Evolutionary conservation across 2,329 filamentous ascomycete genomes (phyloP).

Genomic region (Botryosphaeria dothidea): DNA sequence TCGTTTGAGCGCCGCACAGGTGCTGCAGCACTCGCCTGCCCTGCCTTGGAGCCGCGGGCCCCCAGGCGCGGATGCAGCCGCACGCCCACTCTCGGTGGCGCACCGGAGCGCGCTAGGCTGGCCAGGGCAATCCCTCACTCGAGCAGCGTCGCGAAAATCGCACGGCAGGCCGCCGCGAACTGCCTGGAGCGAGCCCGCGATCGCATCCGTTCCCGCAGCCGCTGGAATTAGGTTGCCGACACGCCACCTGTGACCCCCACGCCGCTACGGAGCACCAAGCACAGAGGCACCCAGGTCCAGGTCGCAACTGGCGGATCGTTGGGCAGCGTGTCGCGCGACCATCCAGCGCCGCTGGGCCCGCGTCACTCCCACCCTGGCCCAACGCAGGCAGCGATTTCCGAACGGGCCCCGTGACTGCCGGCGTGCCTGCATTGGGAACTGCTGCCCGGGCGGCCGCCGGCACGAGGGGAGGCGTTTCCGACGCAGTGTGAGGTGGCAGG

Average conservation of each 20-base stretch:
- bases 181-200: neutral
- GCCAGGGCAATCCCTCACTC: neutral
- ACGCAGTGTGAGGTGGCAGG: slow-evolving; percentile 13
- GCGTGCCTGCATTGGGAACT: slow-evolving; percentile 5
- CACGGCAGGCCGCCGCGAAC: slow-evolving; percentile 3
- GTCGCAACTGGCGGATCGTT: neutral
- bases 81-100: neutral
- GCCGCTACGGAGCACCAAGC: neutral
- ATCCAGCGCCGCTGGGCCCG: neutral
- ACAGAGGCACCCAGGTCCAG: neutral
- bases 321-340: neutral
- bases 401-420: neutral
- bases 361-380: neutral
- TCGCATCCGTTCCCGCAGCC: neutral
- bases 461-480: neutral
- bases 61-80: neutral
- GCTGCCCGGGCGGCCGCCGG: neutral
- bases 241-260: slow-evolving; percentile 7
- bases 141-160: neutral
- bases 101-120: slow-evolving; percentile 6
- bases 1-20: neutral
- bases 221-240: slow-evolving; percentile 19
- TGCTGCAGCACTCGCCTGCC: neutral
- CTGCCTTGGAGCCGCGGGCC: neutral
- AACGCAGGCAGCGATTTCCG: too few relatives aligned